Evolutionary conservation across 2,329 filamentous ascomycete species (phyloP).

Genomic region (Xylariaceae sp.): DNA sequence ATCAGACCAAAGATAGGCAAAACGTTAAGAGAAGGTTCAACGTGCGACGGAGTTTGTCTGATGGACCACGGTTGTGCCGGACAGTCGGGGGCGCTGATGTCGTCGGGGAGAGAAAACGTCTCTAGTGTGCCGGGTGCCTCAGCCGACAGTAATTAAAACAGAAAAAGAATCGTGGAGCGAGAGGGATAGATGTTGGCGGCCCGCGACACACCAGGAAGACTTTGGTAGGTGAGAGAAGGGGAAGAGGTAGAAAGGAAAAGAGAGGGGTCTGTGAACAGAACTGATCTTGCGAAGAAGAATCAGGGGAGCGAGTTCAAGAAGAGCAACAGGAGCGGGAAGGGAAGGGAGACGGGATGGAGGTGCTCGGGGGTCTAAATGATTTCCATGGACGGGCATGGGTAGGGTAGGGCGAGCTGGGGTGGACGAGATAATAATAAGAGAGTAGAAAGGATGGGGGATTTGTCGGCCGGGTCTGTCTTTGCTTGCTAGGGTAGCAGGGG

Average conservation of each 20-base stretch:
- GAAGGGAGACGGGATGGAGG: constrained; percentile 32
- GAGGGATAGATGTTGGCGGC: constrained; percentile 34
- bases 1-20: constrained; percentile 38
- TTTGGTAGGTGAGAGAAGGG: constrained; percentile 41
- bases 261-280: constrained; percentile 48
- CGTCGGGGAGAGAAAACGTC: constrained; percentile 34
- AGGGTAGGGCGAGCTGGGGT: constrained; percentile 20
- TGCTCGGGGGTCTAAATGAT: constrained; percentile 44
- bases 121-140: constrained; percentile 26
- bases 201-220: constrained; percentile 39
- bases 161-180: constrained; percentile 22
- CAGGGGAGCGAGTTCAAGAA: constrained; percentile 44
- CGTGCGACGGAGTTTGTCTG: constrained; percentile 46
- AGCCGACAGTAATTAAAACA: constrained; percentile 25
- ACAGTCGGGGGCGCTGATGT: constrained; percentile 46
- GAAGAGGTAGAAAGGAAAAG: constrained; percentile 46
- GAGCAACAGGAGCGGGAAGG: constrained; percentile 40
- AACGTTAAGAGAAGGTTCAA: constrained; percentile 38
- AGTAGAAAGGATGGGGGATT: constrained; percentile 23
- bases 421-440: constrained; percentile 33
- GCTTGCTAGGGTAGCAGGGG: constrained; percentile 21
- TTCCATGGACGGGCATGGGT: constrained; percentile 32
- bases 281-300: constrained; percentile 44
- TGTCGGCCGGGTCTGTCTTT: constrained; percentile 15
- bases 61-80: constrained; percentile 43